Evolutionary conservation across 805 yeast genomes (phyloP), one percentile per base, ranked within the genome.

Genomic region (Wickerhamomyces queroliae): DNA sequence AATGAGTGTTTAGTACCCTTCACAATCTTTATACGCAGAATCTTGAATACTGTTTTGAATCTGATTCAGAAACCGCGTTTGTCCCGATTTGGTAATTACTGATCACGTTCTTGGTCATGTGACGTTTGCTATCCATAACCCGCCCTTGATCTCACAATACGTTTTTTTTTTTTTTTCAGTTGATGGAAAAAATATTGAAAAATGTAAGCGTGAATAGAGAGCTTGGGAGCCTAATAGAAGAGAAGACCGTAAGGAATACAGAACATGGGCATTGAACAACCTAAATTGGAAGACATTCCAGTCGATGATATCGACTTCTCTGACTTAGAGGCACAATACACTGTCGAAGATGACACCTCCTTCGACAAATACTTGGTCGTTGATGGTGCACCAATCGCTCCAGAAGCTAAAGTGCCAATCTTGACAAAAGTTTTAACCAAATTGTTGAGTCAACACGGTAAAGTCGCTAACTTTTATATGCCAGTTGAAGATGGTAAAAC

Each of bases 371-470:
- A 78, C 57, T 78, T 91, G 42, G 85, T 91, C 23, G 83, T 88
- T 37, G 97, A 89, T 60, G 99, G 99, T 35, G 90, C 95, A 10
- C 99, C 99, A 50, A 71, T 88, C 45, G 95, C 95, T 20, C 96
- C 97, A 42, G 95, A 83, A 59, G 62, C 87, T 38, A 93, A 93
- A 66, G 85, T 80, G 37, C 85, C 88, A 40, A 78, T 85, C 42
- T 74, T 93, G 58, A 75, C 80, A 50, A 90, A 87, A 62, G 97
- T 95, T 33, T 74, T 93, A 56, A 76, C 74, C 51, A 91, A 90
- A 67, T 72, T 88, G 39, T 82, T 93, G 57, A 67, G 78, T 35
- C 74, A 77, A 47, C 89, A 78, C 34, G 98, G 96, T 38, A 80
- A 78, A 47, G 80, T 93, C 17, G 56, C 75, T 35, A 91, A 88